Base-by-base conservation (phyloP, 306 rosid species). In the Vachellia pachyceras region DNA sequence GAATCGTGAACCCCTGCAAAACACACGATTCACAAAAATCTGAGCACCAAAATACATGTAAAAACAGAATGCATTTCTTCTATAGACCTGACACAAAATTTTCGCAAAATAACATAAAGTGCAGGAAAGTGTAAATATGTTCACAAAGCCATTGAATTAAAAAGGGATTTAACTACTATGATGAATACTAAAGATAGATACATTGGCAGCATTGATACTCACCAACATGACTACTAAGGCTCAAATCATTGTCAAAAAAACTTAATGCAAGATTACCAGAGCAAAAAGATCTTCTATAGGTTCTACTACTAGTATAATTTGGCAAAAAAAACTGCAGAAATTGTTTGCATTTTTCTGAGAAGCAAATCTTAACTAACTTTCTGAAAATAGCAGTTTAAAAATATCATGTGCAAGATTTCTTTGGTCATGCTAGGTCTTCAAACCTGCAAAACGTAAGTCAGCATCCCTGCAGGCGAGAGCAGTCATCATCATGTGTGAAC, bases 401-500 rank as follows among this genome's bases (percentile, higher is more conserved):
- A 74, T 25, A 66, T 80, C 35, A 67, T 68, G 50, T 39, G 17
- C 25, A 39, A 55, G n/a, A 67, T 73, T 45, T 73, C 33, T 22
- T 73, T 36, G 47, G 73, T 17, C 36, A 73, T 46, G 37, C 49
- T 36, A 39, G 9, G 1, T 37, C 22, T 76, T 75, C 86, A 73
- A 91, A 94, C 97, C 98, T 89, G 98, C 98, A 89, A 91, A 94
- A 79, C 90, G 87, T 78, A 94, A 80, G 84, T 94, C 93, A 55
- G 93, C 87, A 47, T 94, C 92, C 78, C 88, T 87, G 85, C 98
- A 90, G 82, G 93, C 97, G 66, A 94, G 89, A 71, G 98, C 98
- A 72, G 97, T 94, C 92, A 91, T 84, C 98, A 94, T 94, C 98
- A 91, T 93, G 82, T 91, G 97, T 20, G 97, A 84, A 82, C 97